Evolutionary conservation across 106 monocot species (phyloP), one percentile per base, ranked within the genome.

Genomic region (Gastrodia elata): DNA sequence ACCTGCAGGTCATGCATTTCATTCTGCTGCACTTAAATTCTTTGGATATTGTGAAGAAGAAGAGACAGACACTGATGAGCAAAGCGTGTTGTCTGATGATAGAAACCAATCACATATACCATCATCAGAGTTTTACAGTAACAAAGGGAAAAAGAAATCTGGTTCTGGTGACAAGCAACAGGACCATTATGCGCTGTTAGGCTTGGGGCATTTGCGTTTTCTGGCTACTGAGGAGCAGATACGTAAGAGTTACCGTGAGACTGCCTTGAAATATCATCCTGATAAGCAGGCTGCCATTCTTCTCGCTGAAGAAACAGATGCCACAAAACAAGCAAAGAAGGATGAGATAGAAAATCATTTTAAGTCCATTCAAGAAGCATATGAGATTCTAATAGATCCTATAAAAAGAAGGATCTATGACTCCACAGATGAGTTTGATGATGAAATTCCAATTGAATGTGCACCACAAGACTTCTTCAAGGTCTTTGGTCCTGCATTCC

Each of bases 201-300:
- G 91, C 0, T 75, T 95, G 78, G 87, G 81, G 9, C 89, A 95
- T 75, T 64, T 95, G 30, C 78, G 94, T n/a, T 95, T 91, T 76
- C 78, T 95, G 39, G 94, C 94, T 15, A 91, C 94, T 2, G 94
- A 95, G 55, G 94, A 95, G 64, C 94, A 95, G 52, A 95, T 95
- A 43, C 30, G 82, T 38, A 91, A 89, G 79, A 89, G 91, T 74
- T 95, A 95, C 83, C 84, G 94, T 22, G 94, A 95, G 59, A 83
- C 92, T 74, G 94, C 94, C 37, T 80, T 95, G 71, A 95, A 87
- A 76, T 83, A 91, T 80, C 94, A 95, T 73, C 94, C 91, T 71
- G 94, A 95, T 71, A 95, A 95, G 75, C 87, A 87, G 73, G 89
- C 91, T 80, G 75, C 87, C 35, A 71, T 91, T 65, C 75, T 95